phyloP scores from a whole-genome alignment of 2,329 filamentous ascomycete species.

The Elsinoe fawcettii region DNA sequence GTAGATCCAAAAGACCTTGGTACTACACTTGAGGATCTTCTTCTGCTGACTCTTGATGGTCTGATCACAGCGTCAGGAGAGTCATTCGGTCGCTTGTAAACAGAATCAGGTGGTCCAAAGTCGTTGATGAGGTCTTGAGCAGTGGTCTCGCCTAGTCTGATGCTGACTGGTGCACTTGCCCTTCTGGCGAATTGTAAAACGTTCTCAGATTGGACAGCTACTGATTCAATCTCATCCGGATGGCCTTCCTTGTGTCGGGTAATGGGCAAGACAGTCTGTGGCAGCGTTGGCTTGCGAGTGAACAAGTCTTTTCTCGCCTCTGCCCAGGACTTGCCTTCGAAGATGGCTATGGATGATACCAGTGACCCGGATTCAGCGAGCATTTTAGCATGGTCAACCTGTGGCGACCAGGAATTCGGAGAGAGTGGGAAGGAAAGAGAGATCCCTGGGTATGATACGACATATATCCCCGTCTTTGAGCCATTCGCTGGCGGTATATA shows the following conservation, averaged over 20 bases:
- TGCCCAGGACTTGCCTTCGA: slow-evolving; percentile 83
- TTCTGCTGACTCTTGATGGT: slow-evolving; percentile 12
- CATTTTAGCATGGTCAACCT: slow-evolving; percentile 75
- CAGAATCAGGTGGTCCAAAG: slow-evolving; percentile 85
- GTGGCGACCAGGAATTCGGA: slow-evolving; percentile 63
- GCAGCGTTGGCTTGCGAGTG: slow-evolving; percentile 63
- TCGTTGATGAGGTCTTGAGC: slow-evolving; percentile 87
- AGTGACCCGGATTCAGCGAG: slow-evolving; percentile 70
- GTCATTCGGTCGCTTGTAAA: slow-evolving; percentile 48
- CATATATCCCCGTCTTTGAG: slow-evolving; percentile 63
- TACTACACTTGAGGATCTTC: slow-evolving; percentile 17
- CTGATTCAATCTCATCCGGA: slow-evolving; percentile 81
- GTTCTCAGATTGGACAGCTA: slow-evolving; percentile 70
- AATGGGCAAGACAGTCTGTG: slow-evolving; percentile 62
- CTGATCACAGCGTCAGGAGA: slow-evolving; percentile 6
- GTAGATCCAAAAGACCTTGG: slow-evolving; percentile 23
- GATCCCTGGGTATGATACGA: slow-evolving; percentile 88
- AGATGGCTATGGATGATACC: slow-evolving; percentile 83
- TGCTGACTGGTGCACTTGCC: slow-evolving; percentile 58
- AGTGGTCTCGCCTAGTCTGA: slow-evolving; percentile 76
- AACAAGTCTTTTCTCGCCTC: slow-evolving; percentile 71
- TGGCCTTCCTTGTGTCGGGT: slow-evolving; percentile 67
- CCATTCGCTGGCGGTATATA: slow-evolving; percentile 60
- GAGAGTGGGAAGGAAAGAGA: slow-evolving; percentile 84
- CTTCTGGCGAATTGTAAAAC: slow-evolving; percentile 69